Base-by-base conservation (phyloP, 1,284 basidiomycete species). In the Boletellus deceptivus region DNA sequence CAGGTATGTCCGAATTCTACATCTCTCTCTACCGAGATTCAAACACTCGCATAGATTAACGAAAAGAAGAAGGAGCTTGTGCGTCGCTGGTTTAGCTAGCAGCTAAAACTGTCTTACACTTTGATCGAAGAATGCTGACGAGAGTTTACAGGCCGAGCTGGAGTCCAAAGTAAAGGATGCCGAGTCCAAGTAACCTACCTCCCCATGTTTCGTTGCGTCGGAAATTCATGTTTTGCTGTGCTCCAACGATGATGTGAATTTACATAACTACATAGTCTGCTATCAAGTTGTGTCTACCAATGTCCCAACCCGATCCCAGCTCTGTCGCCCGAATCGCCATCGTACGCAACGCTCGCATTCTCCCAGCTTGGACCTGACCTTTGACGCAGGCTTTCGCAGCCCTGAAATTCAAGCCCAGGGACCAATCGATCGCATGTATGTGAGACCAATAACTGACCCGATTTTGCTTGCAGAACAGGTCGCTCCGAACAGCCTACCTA, bases 31-130 rank as follows among this genome's bases (percentile, higher is more conserved):
- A 11, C 13, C 20, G 6, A 43, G 18, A 42, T 39, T 52, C 38
- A 65, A 4, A 22, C 16, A 14, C 44, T 45, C 42, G 20, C 47
- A 17, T 46, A 86, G 84, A 78, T 86, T 52, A 76, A 78, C 43
- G 61, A 67, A 53, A 83, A 85, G 72, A 76, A 82, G 69, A 58
- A 68, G 3, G 80, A 86, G 59, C 68, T 86, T 53, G 84, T 84
- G 53, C 59, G 75, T 67, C 20, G 37, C 33, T 13, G 48, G 44
- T 52, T 31, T 34, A 43, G 38, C 43, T 25, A 48, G 42, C 52
- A 49, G 48, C 35, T 47, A 41, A 47, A 51, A 44, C 41, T 52
- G 37, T 46, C 54, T 55, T 55, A 50, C 50, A 9, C 53, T 25
- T 53, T 43, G 6, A 31, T 38, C 48, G 20, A 57, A 57, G 56